Evolutionary conservation across 768 basidiomycete genomes (phyloP).

Genomic region (Cystobasidium onofrii): DNA sequence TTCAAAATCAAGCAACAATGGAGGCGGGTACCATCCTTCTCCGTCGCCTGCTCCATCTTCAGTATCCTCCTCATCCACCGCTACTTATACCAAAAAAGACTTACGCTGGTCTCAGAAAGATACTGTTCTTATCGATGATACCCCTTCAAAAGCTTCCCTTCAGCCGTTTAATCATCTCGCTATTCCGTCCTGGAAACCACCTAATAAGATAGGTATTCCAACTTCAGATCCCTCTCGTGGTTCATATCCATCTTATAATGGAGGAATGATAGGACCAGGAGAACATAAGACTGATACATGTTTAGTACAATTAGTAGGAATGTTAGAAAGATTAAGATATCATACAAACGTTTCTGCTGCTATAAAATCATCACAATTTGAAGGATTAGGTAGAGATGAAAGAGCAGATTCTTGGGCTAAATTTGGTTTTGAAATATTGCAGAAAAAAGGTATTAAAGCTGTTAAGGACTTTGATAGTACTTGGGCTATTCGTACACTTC

Average conservation of each 20-base stretch:
- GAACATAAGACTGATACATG: not conserved
- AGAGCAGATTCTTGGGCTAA: not conserved
- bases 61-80: not conserved
- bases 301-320: conserved; percentile 13
- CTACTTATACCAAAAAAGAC: not conserved
- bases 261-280: not conserved
- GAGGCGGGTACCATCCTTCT: not conserved
- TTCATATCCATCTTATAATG: not conserved
- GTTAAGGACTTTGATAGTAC: conserved; percentile 2
- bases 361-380: not conserved
- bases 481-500: not conserved
- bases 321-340: conserved; percentile 2
- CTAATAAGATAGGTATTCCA: not conserved
- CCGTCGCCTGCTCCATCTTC: not conserved
- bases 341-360: conserved; percentile 14
- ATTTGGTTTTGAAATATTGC: not conserved
- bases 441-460: not conserved
- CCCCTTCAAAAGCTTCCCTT: not conserved
- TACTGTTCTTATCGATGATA: conserved; percentile 29
- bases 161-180: conserved; percentile 22
- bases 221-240: not conserved
- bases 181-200: conserved; percentile 13
- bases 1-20: not conserved
- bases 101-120: conserved; percentile 26
- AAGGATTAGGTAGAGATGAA: not conserved